Conservation (phyloP, 306 rosid genomes). For the Medicago arabica region DNA sequence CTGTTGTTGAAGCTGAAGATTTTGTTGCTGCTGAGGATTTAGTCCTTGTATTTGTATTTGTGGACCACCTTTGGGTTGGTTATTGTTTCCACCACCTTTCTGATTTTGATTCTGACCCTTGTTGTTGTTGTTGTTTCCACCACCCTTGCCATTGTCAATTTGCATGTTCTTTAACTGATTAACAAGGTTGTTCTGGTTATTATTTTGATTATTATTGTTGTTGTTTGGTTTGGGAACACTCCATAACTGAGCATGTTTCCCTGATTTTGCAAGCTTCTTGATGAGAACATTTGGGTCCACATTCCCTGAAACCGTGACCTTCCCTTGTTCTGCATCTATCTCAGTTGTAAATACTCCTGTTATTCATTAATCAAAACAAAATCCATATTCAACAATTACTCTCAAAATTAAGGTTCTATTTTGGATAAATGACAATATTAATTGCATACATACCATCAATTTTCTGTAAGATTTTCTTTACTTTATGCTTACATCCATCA, state of each 20-base stretch:
- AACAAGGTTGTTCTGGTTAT: slow-evolving; percentile 48
- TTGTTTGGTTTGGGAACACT: slow-evolving; percentile 60
- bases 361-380: not conserved
- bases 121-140: slow-evolving; percentile 42
- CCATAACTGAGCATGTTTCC: slow-evolving; percentile 92
- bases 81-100: slow-evolving; percentile 57
- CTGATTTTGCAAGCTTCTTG: slow-evolving; percentile 87
- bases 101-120: slow-evolving; percentile 48
- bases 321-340: slow-evolving; percentile 92
- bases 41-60: slow-evolving; percentile 45
- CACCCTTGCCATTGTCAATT: slow-evolving; percentile 56
- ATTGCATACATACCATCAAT: slow-evolving; percentile 72
- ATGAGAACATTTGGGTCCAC: slow-evolving; percentile 84
- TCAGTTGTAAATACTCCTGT: slow-evolving; percentile 90
- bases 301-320: slow-evolving; percentile 84
- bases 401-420: not conserved
- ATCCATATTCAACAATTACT: too few species aligned
- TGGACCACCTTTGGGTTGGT: slow-evolving; percentile 49
- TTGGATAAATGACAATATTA: not conserved
- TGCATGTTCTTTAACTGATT: slow-evolving; percentile 81
- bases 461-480: slow-evolving; percentile 91
- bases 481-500: slow-evolving; percentile 94
- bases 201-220: slow-evolving; percentile 32
- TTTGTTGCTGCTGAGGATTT: slow-evolving; percentile 47
- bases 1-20: slow-evolving; percentile 48